Evolutionary conservation across 2,329 filamentous ascomycete species (phyloP).

Genomic region (Scytalidium lignicola): DNA sequence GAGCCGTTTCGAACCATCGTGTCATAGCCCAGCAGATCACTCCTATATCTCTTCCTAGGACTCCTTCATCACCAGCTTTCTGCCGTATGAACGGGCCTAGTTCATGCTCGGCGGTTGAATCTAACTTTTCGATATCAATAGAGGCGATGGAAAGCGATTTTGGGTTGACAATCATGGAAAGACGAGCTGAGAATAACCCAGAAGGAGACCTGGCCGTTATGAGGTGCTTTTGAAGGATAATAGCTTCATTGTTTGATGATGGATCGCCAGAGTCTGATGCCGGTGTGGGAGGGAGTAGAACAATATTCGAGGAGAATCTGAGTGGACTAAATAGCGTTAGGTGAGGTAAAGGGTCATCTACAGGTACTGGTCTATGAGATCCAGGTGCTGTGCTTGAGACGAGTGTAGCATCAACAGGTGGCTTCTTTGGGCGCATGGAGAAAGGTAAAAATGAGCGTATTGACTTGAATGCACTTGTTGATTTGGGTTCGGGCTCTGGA

Average conservation of each 20-base stretch:
- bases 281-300: slow-evolving; percentile 34
- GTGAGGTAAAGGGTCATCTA: slow-evolving; percentile 62
- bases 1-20: slow-evolving; percentile 60
- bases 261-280: slow-evolving; percentile 13
- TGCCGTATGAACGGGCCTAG: slow-evolving; percentile 43
- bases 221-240: slow-evolving; percentile 46
- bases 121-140: slow-evolving; percentile 49
- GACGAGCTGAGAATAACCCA: slow-evolving; percentile 50
- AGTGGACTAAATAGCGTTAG: slow-evolving; percentile 68
- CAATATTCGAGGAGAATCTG: slow-evolving; percentile 50
- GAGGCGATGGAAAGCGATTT: slow-evolving; percentile 44
- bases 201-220: slow-evolving; percentile 44
- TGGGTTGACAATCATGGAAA: slow-evolving; percentile 56
- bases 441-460: slow-evolving; percentile 27
- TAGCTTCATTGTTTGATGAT: slow-evolving; percentile 13
- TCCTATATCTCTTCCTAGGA: slow-evolving; percentile 50
- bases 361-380: slow-evolving; percentile 60
- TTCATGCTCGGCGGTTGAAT: slow-evolving; percentile 54
- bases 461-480: slow-evolving; percentile 23
- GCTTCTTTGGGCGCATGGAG: slow-evolving; percentile 13
- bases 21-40: slow-evolving; percentile 62
- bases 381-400: slow-evolving; percentile 37
- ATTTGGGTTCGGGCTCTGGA: slow-evolving; percentile 8
- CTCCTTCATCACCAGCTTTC: slow-evolving; percentile 34
- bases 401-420: slow-evolving; percentile 24